phyloP scores from a whole-genome alignment of 2,329 filamentous ascomycete genomes.

The Macroventuria anomochaeta region DNA sequence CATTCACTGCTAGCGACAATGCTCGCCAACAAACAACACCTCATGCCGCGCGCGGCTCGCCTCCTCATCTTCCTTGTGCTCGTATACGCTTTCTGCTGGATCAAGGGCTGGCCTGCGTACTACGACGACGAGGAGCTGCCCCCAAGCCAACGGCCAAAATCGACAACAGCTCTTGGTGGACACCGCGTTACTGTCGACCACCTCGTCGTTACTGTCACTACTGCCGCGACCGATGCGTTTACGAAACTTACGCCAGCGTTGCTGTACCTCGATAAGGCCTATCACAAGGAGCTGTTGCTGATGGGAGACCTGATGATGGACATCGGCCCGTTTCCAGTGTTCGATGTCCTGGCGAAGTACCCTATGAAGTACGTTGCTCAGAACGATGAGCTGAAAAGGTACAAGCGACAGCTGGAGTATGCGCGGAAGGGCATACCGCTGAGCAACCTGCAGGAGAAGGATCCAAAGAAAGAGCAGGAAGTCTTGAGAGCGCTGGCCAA shows the following conservation, averaged over 20 bases:
- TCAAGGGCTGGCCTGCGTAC: slow-evolving; percentile 41
- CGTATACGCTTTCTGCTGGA: slow-evolving; percentile 40
- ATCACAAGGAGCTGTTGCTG: slow-evolving; percentile 47
- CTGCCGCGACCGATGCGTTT: slow-evolving; percentile 62
- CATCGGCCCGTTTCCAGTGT: slow-evolving; percentile 42
- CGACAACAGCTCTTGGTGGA: slow-evolving; percentile 23
- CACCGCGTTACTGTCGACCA: slow-evolving; percentile 32
- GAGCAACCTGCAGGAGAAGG: slow-evolving; percentile 25
- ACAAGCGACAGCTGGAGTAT: slow-evolving; percentile 42
- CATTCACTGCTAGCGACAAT: slow-evolving; percentile 27
- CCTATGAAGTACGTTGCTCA: slow-evolving; percentile 33
- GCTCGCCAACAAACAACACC: slow-evolving; percentile 28
- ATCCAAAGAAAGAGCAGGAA: slow-evolving; percentile 30
- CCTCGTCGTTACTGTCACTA: slow-evolving; percentile 62
- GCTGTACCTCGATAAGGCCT: slow-evolving; percentile 32
- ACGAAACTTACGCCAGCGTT: slow-evolving; percentile 58
- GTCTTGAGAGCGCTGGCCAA: slow-evolving; percentile 40
- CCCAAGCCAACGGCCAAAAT: slow-evolving; percentile 24
- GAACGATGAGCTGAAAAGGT: slow-evolving; percentile 47
- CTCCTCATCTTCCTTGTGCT: slow-evolving; percentile 26
- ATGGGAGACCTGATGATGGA: slow-evolving; percentile 49
- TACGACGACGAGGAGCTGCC: slow-evolving; percentile 45
- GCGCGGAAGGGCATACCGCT: slow-evolving; percentile 40
- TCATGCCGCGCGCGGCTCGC: slow-evolving; percentile 33
- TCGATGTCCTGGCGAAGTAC: slow-evolving; percentile 48